phyloP scores from a whole-genome alignment of 257 asterid species.

The Avicennia marina region DNA sequence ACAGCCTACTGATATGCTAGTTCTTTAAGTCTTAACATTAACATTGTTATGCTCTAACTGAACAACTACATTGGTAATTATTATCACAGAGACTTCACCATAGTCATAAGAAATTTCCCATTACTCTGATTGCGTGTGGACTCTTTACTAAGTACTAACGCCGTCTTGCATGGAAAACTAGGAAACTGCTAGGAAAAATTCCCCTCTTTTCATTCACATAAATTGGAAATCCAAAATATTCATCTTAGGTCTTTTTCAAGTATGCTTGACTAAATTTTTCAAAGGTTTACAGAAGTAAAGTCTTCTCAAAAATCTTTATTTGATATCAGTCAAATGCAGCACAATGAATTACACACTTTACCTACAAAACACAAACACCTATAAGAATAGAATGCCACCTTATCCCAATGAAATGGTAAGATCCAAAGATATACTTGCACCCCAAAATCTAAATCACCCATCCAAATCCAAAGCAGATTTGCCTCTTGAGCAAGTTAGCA shows the following conservation, averaged over 20 bases:
- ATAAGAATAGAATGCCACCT: neutral
- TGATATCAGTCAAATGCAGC: neutral
- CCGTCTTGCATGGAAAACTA: neutral
- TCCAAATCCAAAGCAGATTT: neutral
- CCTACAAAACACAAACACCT: neutral
- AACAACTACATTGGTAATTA: neutral
- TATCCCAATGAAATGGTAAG: neutral
- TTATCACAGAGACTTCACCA: neutral
- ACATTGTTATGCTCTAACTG: conserved; percentile 1
- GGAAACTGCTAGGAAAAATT: neutral
- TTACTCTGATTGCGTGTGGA: neutral
- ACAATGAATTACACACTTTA: neutral
- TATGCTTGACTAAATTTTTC: neutral
- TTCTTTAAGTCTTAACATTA: neutral
- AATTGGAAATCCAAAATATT: neutral
- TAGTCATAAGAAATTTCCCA: conserved; percentile 1
- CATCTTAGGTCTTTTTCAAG: neutral
- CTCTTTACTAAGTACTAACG: too few species aligned
- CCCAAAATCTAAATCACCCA: neutral
- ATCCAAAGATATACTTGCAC: neutral
- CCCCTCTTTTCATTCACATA: too few species aligned
- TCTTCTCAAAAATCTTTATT: neutral
- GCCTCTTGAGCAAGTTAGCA: conserved; percentile 10
- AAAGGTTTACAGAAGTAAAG: neutral
- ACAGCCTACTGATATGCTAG: neutral